Base-by-base conservation (phyloP, 225 moss, liverwort and hornwort genomes). In the Pseudoscleropodium purum region DNA sequence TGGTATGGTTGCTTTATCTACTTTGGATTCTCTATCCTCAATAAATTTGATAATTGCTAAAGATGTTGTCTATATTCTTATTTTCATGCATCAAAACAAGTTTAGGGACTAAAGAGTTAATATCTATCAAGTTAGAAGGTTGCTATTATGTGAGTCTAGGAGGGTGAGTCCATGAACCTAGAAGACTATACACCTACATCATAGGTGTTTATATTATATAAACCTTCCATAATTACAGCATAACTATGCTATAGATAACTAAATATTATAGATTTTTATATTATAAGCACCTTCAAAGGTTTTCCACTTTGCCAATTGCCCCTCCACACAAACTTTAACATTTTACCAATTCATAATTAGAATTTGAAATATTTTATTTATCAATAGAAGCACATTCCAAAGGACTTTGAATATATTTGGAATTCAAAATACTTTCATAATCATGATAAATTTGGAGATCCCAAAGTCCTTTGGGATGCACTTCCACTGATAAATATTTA, bases 1-100 rank as follows among this genome's bases (percentile, higher is more conserved):
- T 0, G 1, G 2, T 51, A 51, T 0, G 0, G 1, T 7, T 23
- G 3, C 2, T 23, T 77, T 24, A 2, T 23, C 36, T 0, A 52
- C 15, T 14, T 77, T 23, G 0, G 36, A 21, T 52, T 52, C 5
- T 77, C 2, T 36, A 3, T 23, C 36, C 2, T 52, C 23, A 14
- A 77, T 14, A n/a, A 36, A 14, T 3, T 23, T 23, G 2, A 23
- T 23, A 52, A 14, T 52, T 52, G 4, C 77, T 77, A 77, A 24
- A 34, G 15, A 36, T 5, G 2, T 51, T 34, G 8, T 34, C 8
- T 23, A 14, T 8, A 13, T 52, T 52, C 2, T 52, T 1, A 0
- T 77, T 52, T 5, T 14, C n/a, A n/a, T n/a, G n/a, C 23, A 34
- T 2, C 15, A 1, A 77, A 77, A 77, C 9, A 54, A 77, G 9